Evolutionary conservation across 2,329 filamentous ascomycete genomes (phyloP).

Genomic region (Camillea tinctor): DNA sequence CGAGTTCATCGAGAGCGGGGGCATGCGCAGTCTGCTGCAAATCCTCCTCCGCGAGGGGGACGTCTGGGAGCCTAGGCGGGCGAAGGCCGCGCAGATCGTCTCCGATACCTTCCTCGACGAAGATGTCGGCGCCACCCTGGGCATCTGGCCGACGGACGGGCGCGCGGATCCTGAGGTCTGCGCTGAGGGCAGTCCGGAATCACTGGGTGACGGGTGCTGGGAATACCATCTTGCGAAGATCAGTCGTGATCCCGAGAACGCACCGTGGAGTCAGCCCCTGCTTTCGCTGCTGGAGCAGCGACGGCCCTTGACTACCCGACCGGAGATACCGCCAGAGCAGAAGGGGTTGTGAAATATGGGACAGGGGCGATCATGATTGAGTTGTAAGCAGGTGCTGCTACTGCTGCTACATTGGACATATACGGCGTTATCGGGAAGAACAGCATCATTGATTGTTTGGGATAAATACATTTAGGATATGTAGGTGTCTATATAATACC

Average conservation of each 20-base stretch:
- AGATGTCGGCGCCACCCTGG: conserved; percentile 57
- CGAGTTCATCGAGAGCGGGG: conserved; percentile 54
- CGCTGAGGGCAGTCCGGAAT: conserved; percentile 27
- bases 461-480: background rate
- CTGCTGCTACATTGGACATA: background rate
- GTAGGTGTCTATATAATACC: too few species aligned
- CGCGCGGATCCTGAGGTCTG: conserved; percentile 39
- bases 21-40: conserved; percentile 54
- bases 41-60: conserved; percentile 48
- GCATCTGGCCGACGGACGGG: conserved; percentile 51
- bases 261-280: conserved; percentile 44
- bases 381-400: background rate
- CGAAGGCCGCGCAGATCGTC: conserved; percentile 57
- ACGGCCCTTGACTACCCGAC: conserved; percentile 4
- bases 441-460: background rate
- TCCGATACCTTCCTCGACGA: conserved; percentile 67
- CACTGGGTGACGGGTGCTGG: conserved; percentile 55
- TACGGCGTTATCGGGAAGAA: background rate
- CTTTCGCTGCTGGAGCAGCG: conserved; percentile 22
- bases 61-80: conserved; percentile 50
- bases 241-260: conserved; percentile 5
- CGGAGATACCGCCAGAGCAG: conserved; percentile 1
- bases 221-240: conserved; percentile 47
- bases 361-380: background rate
- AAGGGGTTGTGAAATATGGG: conserved; percentile 13